Evolutionary conservation across 768 basidiomycete species (phyloP), one percentile per base, ranked within the genome.

Genomic region (Mycena olivaceomarginata): DNA sequence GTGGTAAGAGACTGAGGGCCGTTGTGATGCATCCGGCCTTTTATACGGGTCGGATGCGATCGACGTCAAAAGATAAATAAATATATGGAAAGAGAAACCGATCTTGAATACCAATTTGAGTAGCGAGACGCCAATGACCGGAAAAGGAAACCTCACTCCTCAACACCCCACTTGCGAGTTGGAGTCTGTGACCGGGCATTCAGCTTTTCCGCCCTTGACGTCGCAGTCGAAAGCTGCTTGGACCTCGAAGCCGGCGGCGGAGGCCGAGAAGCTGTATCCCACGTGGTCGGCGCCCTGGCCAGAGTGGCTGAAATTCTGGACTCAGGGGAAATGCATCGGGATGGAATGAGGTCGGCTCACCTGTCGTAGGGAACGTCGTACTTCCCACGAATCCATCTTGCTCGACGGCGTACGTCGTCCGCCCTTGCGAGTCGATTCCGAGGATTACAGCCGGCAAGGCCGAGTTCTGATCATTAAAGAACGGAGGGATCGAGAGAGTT

Each of bases 381-480:
- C 25, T 62, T 4, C 22, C 60, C 31, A 31, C 4, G 13, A 65
- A 39, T 39, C 37, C 39, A 60, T 53, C 51, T n/a, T 71, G 63
- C 8, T 76, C 56, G 41, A 76, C 9, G 4, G 40, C 39, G 39
- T 76, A 76, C 15, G 64, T 76, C 48, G 69, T 76, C 20, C 41
- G 70, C 22, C 69, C 69, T 25, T 70, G 25, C 4, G 75, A 67
- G 41, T 76, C 69, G 56, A 76, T 69, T 13, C 75, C 75, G 4
- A 71, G 48, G 11, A 71, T 43, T 2, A 43, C 43, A 11, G 75
- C 75, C 1, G 62, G 48, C 43, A 75, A 39, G 15, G 68, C 18
- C n/a, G 40, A 22, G 20, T 16, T 46, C 2, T 45, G 15, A 15
- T 25, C 11, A 37, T 25, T 48, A 13, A 67, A 67, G 0, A 51